Evolutionary conservation across 1,139 yeast species (phyloP), one percentile per base, ranked within the genome.

Genomic region (Yamadazyma spencermartinsiae): DNA sequence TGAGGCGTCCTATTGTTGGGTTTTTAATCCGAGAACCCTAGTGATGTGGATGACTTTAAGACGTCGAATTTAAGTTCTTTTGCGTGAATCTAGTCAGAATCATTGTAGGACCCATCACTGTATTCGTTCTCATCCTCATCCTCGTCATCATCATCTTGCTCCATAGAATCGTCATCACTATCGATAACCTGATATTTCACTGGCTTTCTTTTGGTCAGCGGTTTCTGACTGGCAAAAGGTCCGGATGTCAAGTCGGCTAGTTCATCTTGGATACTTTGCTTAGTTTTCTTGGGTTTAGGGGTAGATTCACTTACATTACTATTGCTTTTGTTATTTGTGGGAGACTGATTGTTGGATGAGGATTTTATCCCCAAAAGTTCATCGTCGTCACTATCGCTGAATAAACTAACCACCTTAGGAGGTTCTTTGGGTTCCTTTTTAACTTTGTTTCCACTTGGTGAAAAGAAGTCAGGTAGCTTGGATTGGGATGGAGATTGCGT

Each of bases 331-430:
- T 13, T 33, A 15, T 15, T 18, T 16, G 18, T 21, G 11, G 44
- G 44, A 7, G 44, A 43, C 12, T 40, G 43, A 16, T 35, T 34
- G 18, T 35, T 31, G 8, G 41, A 34, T 4, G 36, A 21, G 1
- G 50, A 44, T 20, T 42, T 46, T 10, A 42, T 31, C 13, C 58
- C 58, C 29, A 54, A 46, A 28, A 54, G 43, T 32, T 58, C 64
- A 35, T 64, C 69, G 33, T 64, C 69, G 23, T 63, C 69, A 41
- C 67, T 61, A 40, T 65, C 72, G 41, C 61, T 58, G 43, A 65
- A 65, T 7, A 48, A 30, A 34, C 48, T 45, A 20, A 48, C 33
- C 4, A 44, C 39, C 19, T 48, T 43, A 11, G 46, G 40, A 2
- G 43, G 29, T 30, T 33, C 38, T 16, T 40, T 40, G 25, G 43